Evolutionary conservation across 2,329 filamentous ascomycete genomes (phyloP), one percentile per base, ranked within the genome.

Genomic region (Didymella arachidicola): DNA sequence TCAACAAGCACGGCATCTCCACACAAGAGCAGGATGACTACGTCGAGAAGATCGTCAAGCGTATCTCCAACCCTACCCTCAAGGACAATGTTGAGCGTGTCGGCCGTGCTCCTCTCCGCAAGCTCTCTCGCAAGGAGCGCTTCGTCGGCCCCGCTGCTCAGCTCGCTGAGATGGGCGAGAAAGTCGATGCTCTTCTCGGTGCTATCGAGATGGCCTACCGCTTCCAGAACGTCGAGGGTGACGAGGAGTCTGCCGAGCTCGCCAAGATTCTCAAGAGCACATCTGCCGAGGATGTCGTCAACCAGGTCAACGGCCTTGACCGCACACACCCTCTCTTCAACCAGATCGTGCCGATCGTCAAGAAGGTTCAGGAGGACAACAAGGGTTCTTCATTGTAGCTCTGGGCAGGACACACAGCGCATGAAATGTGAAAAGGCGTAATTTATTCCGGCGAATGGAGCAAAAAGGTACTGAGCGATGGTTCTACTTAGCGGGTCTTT

Each of bases 71-170:
- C 83, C 93, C 92, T 14, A 89, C 93, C 68, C 85, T 97, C 59
- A 92, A 96, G 79, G 94, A 99, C 78, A 89, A 89, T 12, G 93
- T 97, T 34, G 92, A 96, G 82, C 93, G 95, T 78, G 95, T 99
- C 65, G 95, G 94, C 55, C 93, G 95, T 75, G 94, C 93, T 18
- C 95, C 95, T 18, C 83, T 99, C 60, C 90, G 95, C 77, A 99
- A 99, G 84, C 86, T 99, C 32, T 89, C 89, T 65, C 91, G 93
- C 78, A 95, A 96, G 82, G 95, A 99, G 82, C 93, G 95, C 43
- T 97, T 99, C 82, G 89, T 99, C 69, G 93, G 91, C 44, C 95
- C 95, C 5, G 94, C 95, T 44, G 87, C 91, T 10, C 90, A 96
- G 80, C 86, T 99, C 18, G 93, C 93, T 44, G 92, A 97, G 83